These are phyloP conservation scores for Tetrahymena malaccensis DNA, from an alignment of 73 alveolate genomes.

Conservation along the genomic window DNA sequence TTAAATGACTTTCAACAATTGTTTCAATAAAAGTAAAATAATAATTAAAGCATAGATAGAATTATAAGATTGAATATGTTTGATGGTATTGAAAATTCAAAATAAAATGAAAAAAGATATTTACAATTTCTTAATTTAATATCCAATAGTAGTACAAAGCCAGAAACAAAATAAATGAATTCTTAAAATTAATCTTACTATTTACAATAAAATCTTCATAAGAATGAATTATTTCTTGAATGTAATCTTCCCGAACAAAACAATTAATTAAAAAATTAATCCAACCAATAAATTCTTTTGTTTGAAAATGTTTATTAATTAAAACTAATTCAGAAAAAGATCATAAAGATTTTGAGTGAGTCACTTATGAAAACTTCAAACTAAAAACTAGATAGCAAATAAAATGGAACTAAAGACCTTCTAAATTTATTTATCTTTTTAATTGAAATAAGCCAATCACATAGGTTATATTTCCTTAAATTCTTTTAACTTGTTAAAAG, in stretches of 20 bases:
- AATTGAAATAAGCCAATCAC: neutral
- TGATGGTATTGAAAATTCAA: neutral
- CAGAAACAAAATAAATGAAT: neutral
- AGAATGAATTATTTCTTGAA: neutral
- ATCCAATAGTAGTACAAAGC: neutral
- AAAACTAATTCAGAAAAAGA: neutral
- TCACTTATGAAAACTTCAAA: neutral
- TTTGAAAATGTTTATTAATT: neutral
- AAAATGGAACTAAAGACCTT: neutral
- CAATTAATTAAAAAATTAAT: too few species aligned
- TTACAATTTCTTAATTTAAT: neutral
- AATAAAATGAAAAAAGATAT: neutral
- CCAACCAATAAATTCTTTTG: neutral
- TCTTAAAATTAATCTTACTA: neutral
- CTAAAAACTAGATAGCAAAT: neutral
- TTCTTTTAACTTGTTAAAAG: neutral
- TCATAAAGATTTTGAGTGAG: neutral
- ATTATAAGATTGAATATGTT: neutral
- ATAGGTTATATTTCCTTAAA: neutral
- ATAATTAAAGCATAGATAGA: neutral
- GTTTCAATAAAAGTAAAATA: neutral
- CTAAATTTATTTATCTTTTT: neutral
- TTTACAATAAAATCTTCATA: neutral
- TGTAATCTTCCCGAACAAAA: too few species aligned
- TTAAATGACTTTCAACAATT: neutral